Base-by-base conservation (phyloP, 805 yeast species). In the Saturnispora silvae region DNA sequence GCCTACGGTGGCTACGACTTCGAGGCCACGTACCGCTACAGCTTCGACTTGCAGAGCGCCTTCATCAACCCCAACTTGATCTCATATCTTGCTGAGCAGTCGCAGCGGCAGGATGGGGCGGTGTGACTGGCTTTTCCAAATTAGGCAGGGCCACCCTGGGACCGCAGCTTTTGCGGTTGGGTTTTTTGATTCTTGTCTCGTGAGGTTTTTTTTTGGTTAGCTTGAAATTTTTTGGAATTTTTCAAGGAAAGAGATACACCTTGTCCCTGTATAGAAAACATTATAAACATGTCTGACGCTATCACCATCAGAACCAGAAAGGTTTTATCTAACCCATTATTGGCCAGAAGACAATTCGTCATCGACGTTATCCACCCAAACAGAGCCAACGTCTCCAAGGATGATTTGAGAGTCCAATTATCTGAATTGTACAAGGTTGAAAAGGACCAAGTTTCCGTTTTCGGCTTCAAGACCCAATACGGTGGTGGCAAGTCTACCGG, bases 401-500 rank as follows among this genome's bases (percentile, higher is more conserved):
- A 86, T 68, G 98, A 92, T 73, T 80, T 92, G 70, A 85, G 97
- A 68, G 97, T 58, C 48, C 61, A 57, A 49, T 69, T 73, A 57
- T 63, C 79, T 54, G 70, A 70, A 55, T 63, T 70, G 53, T 73
- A 73, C 76, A 73, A 73, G 68, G 68, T 75, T 56, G 79, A 73
- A 59, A 73, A 73, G 63, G 79, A 73, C 56, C 71, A 76, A 52
- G 74, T 73, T 48, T 87, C 97, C 52, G 98, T 89, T 57, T 92
- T 92, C 65, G 97, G 97, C 68, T 84, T 92, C 95, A 83, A 95
- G 79, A 92, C 97, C 61, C 94, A 85, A 72, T 92, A 75, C 70
- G 99, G 99, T 84, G 99, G 99, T 72, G 95, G 96, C 64, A 89
- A 84, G 73, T 84, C 98, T 53, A 81, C 96, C 53, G 99, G 99